Percentiles rank a stretch among this genome's conserved stretches.
These are phyloP conservation scores for Colletotrichum aenigma DNA, from an alignment of 2,329 filamentous ascomycete genomes.

Conservation along the genomic window DNA sequence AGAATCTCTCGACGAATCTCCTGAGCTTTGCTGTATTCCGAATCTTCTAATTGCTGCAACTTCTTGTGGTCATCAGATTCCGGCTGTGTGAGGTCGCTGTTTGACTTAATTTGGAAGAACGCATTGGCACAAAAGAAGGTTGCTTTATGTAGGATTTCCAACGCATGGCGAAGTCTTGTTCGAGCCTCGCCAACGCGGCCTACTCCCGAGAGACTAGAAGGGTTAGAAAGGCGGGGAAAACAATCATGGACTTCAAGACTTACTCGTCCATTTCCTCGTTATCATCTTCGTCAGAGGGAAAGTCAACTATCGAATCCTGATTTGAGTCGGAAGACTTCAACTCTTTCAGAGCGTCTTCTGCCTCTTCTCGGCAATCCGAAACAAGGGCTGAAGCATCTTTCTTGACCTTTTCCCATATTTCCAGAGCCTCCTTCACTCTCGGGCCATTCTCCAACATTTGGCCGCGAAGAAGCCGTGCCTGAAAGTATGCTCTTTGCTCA, in stretches of 20 bases:
- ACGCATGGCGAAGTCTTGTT: conserved; percentile 70
- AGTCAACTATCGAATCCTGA: not conserved
- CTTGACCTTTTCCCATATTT: conserved; percentile 68
- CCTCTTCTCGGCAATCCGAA: conserved; percentile 65
- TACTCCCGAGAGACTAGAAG: conserved; percentile 41
- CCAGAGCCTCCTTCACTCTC: conserved; percentile 68
- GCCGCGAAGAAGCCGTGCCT: conserved; percentile 69
- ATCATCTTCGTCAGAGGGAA: conserved; percentile 30
- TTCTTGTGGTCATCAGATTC: conserved; percentile 69
- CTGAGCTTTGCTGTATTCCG: conserved; percentile 81
- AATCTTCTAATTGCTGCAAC: conserved; percentile 73
- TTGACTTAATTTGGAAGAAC: conserved; percentile 81
- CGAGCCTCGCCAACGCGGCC: conserved; percentile 61
- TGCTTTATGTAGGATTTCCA: conserved; percentile 83
- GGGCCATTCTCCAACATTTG: conserved; percentile 81
- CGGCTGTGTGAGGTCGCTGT: conserved; percentile 65
- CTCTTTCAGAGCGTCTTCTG: conserved; percentile 53
- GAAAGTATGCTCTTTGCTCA: conserved; percentile 71
- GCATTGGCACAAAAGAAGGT: conserved; percentile 86
- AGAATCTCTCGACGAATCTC: conserved; percentile 78
- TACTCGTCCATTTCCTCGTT: conserved; percentile 39
- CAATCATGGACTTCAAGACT: conserved; percentile 20
- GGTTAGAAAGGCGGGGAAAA: conserved; percentile 39
- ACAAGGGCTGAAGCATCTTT: conserved; percentile 58
- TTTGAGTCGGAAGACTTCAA: not conserved